Conservation (phyloP, 352 stramenopile genomes). For the Pythium coloratum region DNA sequence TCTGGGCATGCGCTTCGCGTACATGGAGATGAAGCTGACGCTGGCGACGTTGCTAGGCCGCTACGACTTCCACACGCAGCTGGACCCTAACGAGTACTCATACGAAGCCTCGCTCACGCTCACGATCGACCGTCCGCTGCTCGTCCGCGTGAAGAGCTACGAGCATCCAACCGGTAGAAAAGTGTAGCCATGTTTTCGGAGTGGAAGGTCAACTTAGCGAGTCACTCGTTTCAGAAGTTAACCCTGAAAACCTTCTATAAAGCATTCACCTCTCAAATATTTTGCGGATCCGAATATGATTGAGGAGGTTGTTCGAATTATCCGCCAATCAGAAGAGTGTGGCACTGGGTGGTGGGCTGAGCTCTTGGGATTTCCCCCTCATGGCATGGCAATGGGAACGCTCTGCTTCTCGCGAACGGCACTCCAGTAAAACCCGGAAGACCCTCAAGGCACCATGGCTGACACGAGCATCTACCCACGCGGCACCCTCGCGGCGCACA, state of each 20-base stretch:
- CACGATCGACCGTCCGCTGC: background rate
- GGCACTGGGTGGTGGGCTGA: background rate
- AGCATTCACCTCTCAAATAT: background rate
- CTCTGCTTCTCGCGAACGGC: background rate
- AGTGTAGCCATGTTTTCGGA: background rate
- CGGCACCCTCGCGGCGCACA: constrained; percentile 87
- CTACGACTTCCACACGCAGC: constrained; percentile 45
- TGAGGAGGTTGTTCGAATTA: constrained; percentile 1
- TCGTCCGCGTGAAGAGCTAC: background rate
- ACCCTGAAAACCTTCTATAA: background rate
- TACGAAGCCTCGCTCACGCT: constrained; percentile 23
- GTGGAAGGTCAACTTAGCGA: background rate
- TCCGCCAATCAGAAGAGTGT: background rate
- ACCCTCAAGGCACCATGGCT: constrained; percentile 49
- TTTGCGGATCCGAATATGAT: background rate
- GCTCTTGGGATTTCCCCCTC: background rate
- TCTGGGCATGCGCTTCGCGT: constrained; percentile 56
- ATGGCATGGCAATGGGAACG: background rate
- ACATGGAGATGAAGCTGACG: constrained; percentile 56
- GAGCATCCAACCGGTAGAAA: background rate
- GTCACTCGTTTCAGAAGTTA: no score
- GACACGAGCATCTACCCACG: constrained; percentile 87
- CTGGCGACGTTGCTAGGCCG: constrained; percentile 39
- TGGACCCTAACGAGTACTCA: constrained; percentile 41
- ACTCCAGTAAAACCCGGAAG: constrained; percentile 32